Evolutionary conservation across 208 protist genomes (phyloP).

Genomic region (Blechomonas ayalai): DNA sequence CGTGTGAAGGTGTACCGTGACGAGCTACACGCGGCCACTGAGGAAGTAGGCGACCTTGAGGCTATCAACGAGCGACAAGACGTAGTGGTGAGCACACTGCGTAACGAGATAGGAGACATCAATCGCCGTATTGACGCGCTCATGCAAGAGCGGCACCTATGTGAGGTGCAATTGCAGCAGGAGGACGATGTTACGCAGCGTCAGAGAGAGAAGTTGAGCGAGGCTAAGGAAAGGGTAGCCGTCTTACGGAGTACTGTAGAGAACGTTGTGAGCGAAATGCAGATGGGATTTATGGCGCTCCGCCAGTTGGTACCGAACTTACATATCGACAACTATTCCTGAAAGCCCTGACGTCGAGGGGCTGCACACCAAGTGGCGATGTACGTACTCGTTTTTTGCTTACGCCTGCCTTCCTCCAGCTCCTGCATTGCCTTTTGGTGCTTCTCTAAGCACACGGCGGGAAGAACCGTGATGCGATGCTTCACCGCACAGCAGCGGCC

Average conservation of each 20-base stretch:
- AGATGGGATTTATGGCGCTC: constrained; percentile 46
- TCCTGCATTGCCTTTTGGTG: too few relatives aligned
- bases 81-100: constrained; percentile 38
- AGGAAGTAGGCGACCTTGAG: constrained; percentile 51
- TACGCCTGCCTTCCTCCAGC: too few relatives aligned
- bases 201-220: constrained; percentile 33
- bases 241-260: constrained; percentile 60
- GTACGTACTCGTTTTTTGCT: too few relatives aligned
- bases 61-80: constrained; percentile 30
- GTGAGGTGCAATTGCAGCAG: constrained; percentile 51
- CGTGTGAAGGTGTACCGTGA: constrained; percentile 74
- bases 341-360: too few relatives aligned
- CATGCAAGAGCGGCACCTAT: constrained; percentile 49
- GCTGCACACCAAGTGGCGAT: too few relatives aligned
- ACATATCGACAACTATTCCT: constrained; percentile 72
- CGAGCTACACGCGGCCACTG: constrained; percentile 60
- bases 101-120: constrained; percentile 46
- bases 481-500: too few relatives aligned
- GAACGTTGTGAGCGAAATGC: constrained; percentile 42
- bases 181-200: constrained; percentile 19
- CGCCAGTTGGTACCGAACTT: constrained; percentile 68
- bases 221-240: constrained; percentile 49
- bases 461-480: too few relatives aligned
- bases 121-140: constrained; percentile 47
- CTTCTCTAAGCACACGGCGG: too few relatives aligned